These are phyloP conservation scores for Nakazawaea siamensis DNA, from an alignment of 805 yeast species.

Conservation along the genomic window DNA sequence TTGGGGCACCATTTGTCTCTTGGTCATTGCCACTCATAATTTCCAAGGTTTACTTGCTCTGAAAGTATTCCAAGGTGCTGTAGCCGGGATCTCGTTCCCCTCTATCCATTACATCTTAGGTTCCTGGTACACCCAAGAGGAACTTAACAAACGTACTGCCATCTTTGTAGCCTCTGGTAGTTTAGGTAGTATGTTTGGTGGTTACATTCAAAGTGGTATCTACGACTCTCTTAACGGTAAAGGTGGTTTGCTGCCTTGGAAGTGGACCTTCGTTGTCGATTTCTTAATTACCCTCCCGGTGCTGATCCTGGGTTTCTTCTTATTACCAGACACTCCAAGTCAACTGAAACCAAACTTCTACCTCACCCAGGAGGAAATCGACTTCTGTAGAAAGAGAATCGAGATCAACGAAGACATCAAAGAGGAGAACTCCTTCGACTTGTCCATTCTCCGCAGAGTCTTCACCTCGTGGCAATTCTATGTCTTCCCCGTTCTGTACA, in stretches of 20 bases:
- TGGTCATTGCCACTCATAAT: constrained; percentile 10
- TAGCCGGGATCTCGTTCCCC: constrained; percentile 35
- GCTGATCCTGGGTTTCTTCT: constrained; percentile 44
- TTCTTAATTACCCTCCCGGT: constrained; percentile 51
- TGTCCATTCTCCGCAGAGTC: constrained; percentile 33
- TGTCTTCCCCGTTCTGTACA: constrained; percentile 28
- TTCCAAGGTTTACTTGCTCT: constrained; percentile 28
- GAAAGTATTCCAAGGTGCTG: constrained; percentile 34
- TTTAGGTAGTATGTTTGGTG: constrained; percentile 34
- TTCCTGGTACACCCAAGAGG: constrained; percentile 34
- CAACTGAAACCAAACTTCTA: constrained; percentile 23
- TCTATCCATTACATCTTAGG: constrained; percentile 29
- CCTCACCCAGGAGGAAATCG: constrained; percentile 31
- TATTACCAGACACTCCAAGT: constrained; percentile 43
- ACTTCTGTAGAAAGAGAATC: constrained; percentile 33
- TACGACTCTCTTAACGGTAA: constrained; percentile 30
- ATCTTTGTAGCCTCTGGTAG: constrained; percentile 30
- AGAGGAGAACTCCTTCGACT: constrained; percentile 12
- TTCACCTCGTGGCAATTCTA: constrained; percentile 50
- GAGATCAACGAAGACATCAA: constrained; percentile 22
- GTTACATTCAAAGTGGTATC: constrained; percentile 36
- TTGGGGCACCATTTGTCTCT: constrained; percentile 9
- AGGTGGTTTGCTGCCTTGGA: constrained; percentile 52
- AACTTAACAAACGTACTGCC: constrained; percentile 32
- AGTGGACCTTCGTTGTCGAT: constrained; percentile 62